Evolutionary conservation across 139 green algal species (phyloP), one percentile per base, ranked within the genome.

Genomic region (Coelastrella sp.): DNA sequence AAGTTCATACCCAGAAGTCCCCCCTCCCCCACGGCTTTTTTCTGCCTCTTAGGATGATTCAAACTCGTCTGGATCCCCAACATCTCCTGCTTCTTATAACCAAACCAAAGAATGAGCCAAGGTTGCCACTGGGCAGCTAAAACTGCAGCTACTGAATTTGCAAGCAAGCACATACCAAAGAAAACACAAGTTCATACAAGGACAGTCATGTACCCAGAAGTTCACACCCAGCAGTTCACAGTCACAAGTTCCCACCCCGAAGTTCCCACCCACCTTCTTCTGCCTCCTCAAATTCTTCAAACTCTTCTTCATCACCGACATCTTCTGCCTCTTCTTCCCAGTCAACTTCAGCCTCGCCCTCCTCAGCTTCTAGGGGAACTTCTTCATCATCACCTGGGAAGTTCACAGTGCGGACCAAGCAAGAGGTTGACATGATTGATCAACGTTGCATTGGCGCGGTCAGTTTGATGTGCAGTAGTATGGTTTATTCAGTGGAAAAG

Each of bases 251-350:
- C 61, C 61, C 61, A 68, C n/a, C n/a, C n/a, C n/a, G n/a, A n/a
- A n/a, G n/a, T n/a, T n/a, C 61, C 5, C 78, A 84, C 82, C 54
- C 82, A 87, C 82, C 82, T 56, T 77, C 54, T 88, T 73, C 83
- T 88, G 74, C 68, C 22, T 80, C 68, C 14, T 80, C 83, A 68
- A 66, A 73, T 14, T 85, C 80, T 56, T 75, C 83, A 88, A 80
- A 68, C 19, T 88, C 83, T 22, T 87, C 82, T 3, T 60, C 82
- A 11, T 87, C 82, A 14, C 64, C 56, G 10, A 68, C 74, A 7
- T 83, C 76, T 65, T 20, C 47, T 22, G 57, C 74, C 22, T 80
- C 74, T 80, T 80, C 74, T 80, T 57, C 74, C 74, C 22, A 59
- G 11, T 65, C 76, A 57, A 68, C 13, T 76, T 76, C 68, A n/a